Conservation (phyloP, 2,329 filamentous ascomycete species). For the Diaporthe citriasiana region DNA sequence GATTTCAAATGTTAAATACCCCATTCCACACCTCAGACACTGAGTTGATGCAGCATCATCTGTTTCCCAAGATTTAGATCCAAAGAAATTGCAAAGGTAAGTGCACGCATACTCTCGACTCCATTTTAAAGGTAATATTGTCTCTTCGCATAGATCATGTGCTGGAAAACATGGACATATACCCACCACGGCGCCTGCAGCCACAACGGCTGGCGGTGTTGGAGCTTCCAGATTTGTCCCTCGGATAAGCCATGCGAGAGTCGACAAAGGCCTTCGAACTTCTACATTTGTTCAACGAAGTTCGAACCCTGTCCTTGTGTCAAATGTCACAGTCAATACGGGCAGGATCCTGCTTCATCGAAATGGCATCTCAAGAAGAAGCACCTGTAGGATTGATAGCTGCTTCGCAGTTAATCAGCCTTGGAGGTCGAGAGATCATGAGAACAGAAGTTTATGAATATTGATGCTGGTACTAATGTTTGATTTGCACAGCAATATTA, state of each 20-base stretch:
- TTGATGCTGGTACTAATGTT: too few relatives aligned
- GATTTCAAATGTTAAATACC: too few relatives aligned
- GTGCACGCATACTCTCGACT: background rate
- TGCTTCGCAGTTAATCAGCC: background rate
- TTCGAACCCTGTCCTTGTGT: background rate
- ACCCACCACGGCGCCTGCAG: conserved; percentile 1
- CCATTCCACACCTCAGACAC: background rate
- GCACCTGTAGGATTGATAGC: background rate
- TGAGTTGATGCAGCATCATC: background rate
- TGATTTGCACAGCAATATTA: conserved; percentile 73
- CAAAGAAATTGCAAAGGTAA: background rate
- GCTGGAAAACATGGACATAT: background rate
- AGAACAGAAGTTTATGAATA: too few relatives aligned
- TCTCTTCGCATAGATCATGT: background rate
- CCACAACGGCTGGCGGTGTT: background rate
- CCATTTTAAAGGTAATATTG: too few relatives aligned
- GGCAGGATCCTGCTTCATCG: background rate
- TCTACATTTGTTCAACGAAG: background rate
- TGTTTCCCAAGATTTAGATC: background rate
- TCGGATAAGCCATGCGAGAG: background rate
- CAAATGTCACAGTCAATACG: background rate
- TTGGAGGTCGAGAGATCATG: background rate
- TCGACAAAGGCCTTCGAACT: background rate
- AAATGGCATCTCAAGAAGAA: background rate
- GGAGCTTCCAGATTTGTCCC: conserved; percentile 10